phyloP scores from a whole-genome alignment of 768 basidiomycete species.

The Strobilomyces dryophilus region DNA sequence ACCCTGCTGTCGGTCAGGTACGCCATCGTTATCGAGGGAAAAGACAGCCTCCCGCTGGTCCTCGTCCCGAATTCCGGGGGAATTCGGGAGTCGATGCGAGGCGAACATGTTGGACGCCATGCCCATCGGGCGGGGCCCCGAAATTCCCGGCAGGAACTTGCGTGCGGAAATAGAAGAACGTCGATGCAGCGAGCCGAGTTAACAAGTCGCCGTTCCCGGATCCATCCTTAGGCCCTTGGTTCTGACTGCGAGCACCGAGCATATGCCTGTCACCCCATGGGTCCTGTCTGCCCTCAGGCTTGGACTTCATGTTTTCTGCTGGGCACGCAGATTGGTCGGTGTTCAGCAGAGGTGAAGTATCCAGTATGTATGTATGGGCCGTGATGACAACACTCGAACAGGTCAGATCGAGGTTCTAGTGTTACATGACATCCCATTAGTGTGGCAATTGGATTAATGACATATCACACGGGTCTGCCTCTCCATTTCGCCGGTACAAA shows the following conservation, averaged over 20 bases:
- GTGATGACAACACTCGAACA: too few relatives aligned
- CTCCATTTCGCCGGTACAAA: too few relatives aligned
- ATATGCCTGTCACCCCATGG: neutral
- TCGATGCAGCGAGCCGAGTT: neutral
- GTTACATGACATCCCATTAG: too few relatives aligned
- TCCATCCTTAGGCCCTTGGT: neutral
- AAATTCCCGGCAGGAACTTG: neutral
- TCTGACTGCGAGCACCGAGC: neutral
- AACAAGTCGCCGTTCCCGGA: neutral
- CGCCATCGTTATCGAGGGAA: slow-evolving; percentile 2
- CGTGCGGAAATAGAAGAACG: neutral
- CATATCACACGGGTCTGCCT: too few relatives aligned
- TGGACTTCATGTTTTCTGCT: too few relatives aligned
- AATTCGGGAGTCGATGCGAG: neutral
- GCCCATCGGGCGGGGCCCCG: neutral
- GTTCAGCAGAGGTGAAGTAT: too few relatives aligned
- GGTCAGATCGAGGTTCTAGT: too few relatives aligned
- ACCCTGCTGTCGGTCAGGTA: slow-evolving; percentile 3
- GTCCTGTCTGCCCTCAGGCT: too few relatives aligned
- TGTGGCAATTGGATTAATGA: too few relatives aligned
- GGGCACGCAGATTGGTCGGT: too few relatives aligned
- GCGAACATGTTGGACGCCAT: neutral
- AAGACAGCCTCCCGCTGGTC: neutral
- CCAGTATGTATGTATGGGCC: too few relatives aligned
- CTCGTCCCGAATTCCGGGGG: neutral